Conservation (phyloP, 2,329 filamentous ascomycete genomes). For the Paracamarosporium sp. region DNA sequence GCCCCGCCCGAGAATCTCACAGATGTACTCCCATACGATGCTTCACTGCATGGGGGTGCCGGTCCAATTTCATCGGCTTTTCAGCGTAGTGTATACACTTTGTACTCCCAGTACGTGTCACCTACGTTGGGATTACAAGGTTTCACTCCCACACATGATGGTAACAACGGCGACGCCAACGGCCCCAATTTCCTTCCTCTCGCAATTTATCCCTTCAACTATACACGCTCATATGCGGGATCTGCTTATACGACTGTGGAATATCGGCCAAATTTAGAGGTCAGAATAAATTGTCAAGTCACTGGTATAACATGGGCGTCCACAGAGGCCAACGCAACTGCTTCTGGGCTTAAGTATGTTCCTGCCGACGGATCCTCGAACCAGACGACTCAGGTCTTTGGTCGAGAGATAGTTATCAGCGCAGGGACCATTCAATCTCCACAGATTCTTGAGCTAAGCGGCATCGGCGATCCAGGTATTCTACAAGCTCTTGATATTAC, state of each 20-base stretch:
- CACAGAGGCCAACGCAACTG: neutral
- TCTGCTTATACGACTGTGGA: neutral
- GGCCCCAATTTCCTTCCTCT: neutral
- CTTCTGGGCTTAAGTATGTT: neutral
- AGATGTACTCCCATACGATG: neutral
- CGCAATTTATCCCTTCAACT: neutral
- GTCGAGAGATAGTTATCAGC: slow-evolving; percentile 62
- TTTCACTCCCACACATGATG: neutral
- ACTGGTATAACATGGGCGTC: neutral
- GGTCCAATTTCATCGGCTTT: neutral
- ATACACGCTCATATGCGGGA: neutral
- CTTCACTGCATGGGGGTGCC: neutral
- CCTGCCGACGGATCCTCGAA: neutral
- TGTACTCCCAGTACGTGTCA: neutral
- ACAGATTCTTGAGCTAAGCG: slow-evolving; percentile 67
- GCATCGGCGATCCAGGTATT: slow-evolving; percentile 54
- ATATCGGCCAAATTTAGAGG: neutral
- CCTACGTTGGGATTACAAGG: neutral
- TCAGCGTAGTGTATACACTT: neutral
- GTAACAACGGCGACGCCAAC: neutral
- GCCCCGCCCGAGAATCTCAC: neutral
- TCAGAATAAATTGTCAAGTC: neutral
- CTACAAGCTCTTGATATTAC: neutral
- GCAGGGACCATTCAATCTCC: slow-evolving; percentile 64
- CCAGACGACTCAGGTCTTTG: neutral